These are phyloP conservation scores for Haplosporangium sp. DNA, from an alignment of 371 early-diverging fungal species.

Conservation along the genomic window DNA sequence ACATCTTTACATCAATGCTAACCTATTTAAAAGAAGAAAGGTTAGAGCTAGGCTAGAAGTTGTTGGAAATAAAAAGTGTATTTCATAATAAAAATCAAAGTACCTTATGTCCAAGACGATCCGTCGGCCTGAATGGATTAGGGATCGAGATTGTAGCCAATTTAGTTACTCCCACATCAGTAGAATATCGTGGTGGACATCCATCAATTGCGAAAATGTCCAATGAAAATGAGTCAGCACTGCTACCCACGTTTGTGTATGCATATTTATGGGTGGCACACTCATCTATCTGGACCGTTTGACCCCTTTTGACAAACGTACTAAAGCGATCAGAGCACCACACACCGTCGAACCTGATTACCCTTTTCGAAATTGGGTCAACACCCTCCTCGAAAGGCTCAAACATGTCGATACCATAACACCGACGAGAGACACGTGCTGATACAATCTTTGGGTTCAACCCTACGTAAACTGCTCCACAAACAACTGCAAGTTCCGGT, in stretches of 20 bases:
- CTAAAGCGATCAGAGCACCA: constrained; percentile 11
- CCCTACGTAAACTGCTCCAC: constrained; percentile 39
- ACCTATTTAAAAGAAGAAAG: background rate
- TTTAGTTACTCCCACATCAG: background rate
- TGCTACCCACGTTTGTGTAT: background rate
- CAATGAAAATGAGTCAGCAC: background rate
- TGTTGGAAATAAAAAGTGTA: background rate
- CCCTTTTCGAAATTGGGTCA: constrained; percentile 15
- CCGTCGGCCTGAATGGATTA: background rate
- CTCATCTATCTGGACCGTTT: constrained; percentile 35
- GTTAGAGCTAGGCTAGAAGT: background rate
- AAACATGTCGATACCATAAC: constrained; percentile 21
- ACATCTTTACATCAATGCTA: background rate
- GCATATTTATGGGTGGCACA: background rate
- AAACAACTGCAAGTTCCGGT: constrained; percentile 35
- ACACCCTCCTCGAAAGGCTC: constrained; percentile 14
- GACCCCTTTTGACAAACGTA: constrained; percentile 24
- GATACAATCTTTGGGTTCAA: constrained; percentile 27
- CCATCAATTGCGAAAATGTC: constrained; percentile 1
- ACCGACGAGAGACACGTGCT: constrained; percentile 37
- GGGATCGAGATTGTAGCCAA: background rate
- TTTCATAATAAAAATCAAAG: no score
- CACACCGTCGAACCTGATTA: background rate
- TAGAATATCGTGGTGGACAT: background rate
- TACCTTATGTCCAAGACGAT: background rate